Evolutionary conservation across 2,329 filamentous ascomycete genomes (phyloP).

Genomic region (Talaromyces sp.): DNA sequence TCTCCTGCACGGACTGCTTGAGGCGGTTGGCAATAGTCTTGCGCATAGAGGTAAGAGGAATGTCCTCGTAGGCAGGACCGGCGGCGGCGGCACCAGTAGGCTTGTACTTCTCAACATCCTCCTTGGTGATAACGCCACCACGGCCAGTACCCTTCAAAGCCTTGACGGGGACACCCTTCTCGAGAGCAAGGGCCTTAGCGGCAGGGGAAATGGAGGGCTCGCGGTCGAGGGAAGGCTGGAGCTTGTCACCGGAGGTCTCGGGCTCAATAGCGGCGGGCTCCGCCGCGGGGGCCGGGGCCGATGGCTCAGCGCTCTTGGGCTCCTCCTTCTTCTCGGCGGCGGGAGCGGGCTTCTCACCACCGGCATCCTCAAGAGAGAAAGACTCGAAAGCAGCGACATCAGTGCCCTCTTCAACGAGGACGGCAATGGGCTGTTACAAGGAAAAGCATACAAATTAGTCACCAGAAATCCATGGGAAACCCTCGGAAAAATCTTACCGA

Average conservation of each 20-base stretch:
- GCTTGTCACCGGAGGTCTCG: constrained; percentile 71
- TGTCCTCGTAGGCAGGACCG: constrained; percentile 76
- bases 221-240: constrained; percentile 83
- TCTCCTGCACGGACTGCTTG: constrained; percentile 83
- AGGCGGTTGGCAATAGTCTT: constrained; percentile 95
- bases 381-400: constrained; percentile 86
- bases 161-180: constrained; percentile 78
- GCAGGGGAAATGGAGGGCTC: constrained; percentile 72
- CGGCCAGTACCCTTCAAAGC: constrained; percentile 84
- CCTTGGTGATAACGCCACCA: constrained; percentile 83
- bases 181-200: constrained; percentile 79
- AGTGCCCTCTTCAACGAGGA: constrained; percentile 87
- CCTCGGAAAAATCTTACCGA: constrained; percentile 68
- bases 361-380: constrained; percentile 87
- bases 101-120: constrained; percentile 87
- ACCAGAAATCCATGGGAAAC: constrained; percentile 14
- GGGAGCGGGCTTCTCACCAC: constrained; percentile 73
- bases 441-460: constrained; percentile 9
- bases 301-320: constrained; percentile 46
- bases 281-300: constrained; percentile 65
- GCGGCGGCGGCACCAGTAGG: constrained; percentile 57
- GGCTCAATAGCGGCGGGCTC: constrained; percentile 64
- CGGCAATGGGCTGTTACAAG: constrained; percentile 77
- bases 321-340: constrained; percentile 65
- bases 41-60: constrained; percentile 87